These are phyloP conservation scores for Fomitopsis pulvina DNA, from an alignment of 768 basidiomycete species.

Conservation along the genomic window DNA sequence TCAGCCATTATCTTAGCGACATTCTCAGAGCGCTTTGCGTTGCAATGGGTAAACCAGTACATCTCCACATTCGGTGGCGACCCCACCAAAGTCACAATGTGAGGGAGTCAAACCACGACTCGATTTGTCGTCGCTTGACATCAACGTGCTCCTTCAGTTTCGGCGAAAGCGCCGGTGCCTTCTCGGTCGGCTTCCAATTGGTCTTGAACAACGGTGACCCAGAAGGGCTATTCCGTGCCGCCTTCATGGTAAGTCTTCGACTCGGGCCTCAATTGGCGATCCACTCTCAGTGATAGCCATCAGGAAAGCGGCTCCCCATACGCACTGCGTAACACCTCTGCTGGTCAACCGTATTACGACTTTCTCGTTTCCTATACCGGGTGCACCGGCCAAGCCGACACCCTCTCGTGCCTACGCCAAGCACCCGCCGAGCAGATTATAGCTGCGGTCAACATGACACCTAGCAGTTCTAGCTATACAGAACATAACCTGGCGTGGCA, in stretches of 20 bases:
- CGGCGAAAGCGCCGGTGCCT: conserved; percentile 34
- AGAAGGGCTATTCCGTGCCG: conserved; percentile 17
- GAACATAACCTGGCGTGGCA: conserved; percentile 3
- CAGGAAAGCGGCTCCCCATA: conserved; percentile 1
- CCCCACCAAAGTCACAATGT: conserved; percentile 31
- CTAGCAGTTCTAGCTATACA: conserved; percentile 19
- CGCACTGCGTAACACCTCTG: background rate
- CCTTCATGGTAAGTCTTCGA: conserved; percentile 29
- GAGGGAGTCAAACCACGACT: background rate
- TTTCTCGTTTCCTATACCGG: conserved; percentile 30
- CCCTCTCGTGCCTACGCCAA: conserved; percentile 37
- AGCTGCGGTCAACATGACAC: conserved; percentile 27
- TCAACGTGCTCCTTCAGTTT: conserved; percentile 6
- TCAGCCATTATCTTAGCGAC: background rate
- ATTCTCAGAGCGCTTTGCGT: conserved; percentile 28
- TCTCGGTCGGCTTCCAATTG: conserved; percentile 24
- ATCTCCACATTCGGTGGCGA: conserved; percentile 26
- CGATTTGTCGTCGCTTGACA: conserved; percentile 29
- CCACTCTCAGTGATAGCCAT: background rate
- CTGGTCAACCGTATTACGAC: conserved; percentile 34
- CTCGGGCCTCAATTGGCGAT: background rate
- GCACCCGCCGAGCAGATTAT: conserved; percentile 27
- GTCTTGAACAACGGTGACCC: conserved; percentile 11
- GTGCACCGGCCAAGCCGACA: conserved; percentile 29
- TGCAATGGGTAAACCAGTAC: conserved; percentile 27